Base-by-base conservation (phyloP, 495 filamentous ascomycete genomes). In the Podospora fimiseda region DNA sequence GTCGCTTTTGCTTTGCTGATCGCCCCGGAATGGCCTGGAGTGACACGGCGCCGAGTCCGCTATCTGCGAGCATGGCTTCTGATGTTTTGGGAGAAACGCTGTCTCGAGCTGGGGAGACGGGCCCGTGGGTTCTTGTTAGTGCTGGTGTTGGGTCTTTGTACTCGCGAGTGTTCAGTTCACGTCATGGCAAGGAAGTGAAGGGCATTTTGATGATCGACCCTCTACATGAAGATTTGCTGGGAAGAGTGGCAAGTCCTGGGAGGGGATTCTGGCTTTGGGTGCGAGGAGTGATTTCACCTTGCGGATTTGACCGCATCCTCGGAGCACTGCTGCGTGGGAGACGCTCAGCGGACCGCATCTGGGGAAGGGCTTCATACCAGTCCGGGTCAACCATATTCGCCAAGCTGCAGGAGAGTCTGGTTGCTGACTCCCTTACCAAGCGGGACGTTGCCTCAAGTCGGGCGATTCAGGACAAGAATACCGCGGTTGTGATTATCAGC, bases 1-100 rank as follows among this genome's bases (percentile, higher is more conserved):
- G 69, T 44, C 84, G 91, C 42, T 98, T 93, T 69, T 98, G 93
- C 73, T 96, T 95, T 69, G 94, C 88, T 71, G 93, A 98, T 61
- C 86, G 93, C 18, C 93, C 93, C 1, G 93, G 93, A 1, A 72
- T 90, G 46, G 90, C 77, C 33, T 96, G 87, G 72, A 76, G 88
- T 43, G 93, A 98, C 69, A 90, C 90, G 56, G 91, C 93, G 0
- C 93, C 92, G 8, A 95, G 90, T 1, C 92, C 93, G 1, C 83
- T 94, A 61, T 92, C 88, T 2, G 91, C 88, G 9, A 89, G 91
- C 48, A 95, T 95, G 85, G 83, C 87, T 1, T 82, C 86, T 6
- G 89, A 95, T 60, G 88, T 81, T 5, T 74, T 96, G 15, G 87
- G 88, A 20, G 90, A 96, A 71, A 86, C 90, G 0, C 76, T 98